Evolutionary conservation across 108 stramenopile genomes (phyloP).

Genomic region (Nitzschia sp.): DNA sequence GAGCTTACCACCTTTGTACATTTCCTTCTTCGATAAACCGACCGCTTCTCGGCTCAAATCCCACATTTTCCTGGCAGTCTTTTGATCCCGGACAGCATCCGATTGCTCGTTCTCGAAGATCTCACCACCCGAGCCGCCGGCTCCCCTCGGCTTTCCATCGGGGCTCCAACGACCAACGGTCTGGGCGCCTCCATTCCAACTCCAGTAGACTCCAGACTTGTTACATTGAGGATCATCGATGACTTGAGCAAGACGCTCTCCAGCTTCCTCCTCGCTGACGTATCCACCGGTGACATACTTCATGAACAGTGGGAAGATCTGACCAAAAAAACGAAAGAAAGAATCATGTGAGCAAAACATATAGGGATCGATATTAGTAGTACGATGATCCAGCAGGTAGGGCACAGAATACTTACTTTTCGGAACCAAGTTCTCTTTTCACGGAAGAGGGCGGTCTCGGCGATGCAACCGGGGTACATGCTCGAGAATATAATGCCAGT

Average conservation of each 20-base stretch:
- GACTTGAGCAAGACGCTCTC: slow-evolving; percentile 85
- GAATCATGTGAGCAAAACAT: too few species aligned
- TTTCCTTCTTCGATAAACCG: slow-evolving; percentile 75
- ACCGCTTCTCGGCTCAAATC: slow-evolving; percentile 77
- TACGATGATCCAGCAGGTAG: not conserved
- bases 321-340: not conserved
- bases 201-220: slow-evolving; percentile 93
- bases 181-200: slow-evolving; percentile 95
- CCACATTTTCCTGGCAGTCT: slow-evolving; percentile 86
- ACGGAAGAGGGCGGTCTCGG: slow-evolving; percentile 92
- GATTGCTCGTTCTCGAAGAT: slow-evolving; percentile 91
- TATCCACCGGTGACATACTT: slow-evolving; percentile 90
- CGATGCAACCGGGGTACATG: slow-evolving; percentile 98
- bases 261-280: slow-evolving; percentile 87
- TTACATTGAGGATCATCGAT: slow-evolving; percentile 82
- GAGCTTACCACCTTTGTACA: slow-evolving; percentile 59
- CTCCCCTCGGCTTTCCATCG: slow-evolving; percentile 85
- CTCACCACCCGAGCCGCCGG: slow-evolving; percentile 94
- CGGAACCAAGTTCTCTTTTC: slow-evolving; percentile 98
- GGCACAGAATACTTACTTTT: slow-evolving; percentile 19
- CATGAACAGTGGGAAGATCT: slow-evolving; percentile 67
- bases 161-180: slow-evolving; percentile 79
- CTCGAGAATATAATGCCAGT: slow-evolving; percentile 92
- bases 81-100: slow-evolving; percentile 82
- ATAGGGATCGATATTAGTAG: not conserved